phyloP scores from a whole-genome alignment of 2,329 filamentous ascomycete genomes.

The Aureobasidium uvarum region DNA sequence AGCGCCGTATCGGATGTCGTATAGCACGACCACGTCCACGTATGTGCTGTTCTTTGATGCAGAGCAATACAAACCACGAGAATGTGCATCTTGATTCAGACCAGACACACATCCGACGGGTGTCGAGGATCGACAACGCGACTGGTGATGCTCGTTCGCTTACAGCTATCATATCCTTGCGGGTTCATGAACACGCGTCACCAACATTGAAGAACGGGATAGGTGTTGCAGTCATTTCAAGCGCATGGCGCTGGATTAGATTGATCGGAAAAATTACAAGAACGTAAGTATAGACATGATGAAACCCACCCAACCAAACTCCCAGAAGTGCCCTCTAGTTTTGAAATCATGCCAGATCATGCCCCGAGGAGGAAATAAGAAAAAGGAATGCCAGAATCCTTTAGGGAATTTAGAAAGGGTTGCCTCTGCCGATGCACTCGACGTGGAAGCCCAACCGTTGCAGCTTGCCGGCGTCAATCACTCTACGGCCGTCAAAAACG shows the following conservation, averaged over 20 bases:
- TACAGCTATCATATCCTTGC: not conserved
- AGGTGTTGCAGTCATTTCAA: not conserved
- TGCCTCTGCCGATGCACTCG: conserved; percentile 36
- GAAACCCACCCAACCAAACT: conserved; percentile 20
- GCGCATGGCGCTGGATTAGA: conserved; percentile 8
- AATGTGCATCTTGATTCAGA: not conserved
- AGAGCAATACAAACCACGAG: not conserved
- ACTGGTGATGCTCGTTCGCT: not conserved
- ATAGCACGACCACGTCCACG: not conserved
- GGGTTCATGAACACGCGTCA: not conserved
- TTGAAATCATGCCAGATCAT: conserved; percentile 19
- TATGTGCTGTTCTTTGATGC: not conserved
- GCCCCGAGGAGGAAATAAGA: conserved; percentile 5
- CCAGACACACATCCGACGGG: not conserved
- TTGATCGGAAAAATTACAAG: conserved; percentile 19
- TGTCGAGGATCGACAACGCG: not conserved
- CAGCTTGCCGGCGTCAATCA: conserved; percentile 38
- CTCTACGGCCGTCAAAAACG: conserved; percentile 41
- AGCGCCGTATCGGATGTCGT: not conserved
- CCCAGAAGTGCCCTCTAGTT: conserved; percentile 10
- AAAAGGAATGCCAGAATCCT: conserved; percentile 15
- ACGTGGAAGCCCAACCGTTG: conserved; percentile 40
- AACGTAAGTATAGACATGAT: conserved; percentile 11
- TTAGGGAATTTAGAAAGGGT: conserved; percentile 1
- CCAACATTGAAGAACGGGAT: not conserved